Conservation (phyloP, 305 asterid species). For the Coffea humblotiana region DNA sequence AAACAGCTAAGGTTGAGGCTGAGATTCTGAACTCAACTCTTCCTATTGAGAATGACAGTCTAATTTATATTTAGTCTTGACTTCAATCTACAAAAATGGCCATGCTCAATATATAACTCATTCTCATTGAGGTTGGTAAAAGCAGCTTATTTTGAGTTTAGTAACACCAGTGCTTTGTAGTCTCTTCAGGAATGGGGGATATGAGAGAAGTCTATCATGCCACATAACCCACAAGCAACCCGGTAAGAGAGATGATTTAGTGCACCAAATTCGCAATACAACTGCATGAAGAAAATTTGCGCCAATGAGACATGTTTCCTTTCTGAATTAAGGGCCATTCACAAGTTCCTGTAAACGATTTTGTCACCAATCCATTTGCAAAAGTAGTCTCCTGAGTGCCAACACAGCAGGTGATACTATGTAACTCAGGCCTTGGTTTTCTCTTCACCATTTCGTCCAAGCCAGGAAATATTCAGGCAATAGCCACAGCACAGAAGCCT, state of each 20-base stretch:
- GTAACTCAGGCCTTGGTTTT: background rate
- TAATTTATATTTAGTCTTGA: no score
- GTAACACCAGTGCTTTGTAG: background rate
- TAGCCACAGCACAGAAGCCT: background rate
- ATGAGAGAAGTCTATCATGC: background rate
- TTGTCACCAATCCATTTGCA: background rate
- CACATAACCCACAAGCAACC: background rate
- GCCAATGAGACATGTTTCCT: no score
- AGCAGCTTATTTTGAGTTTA: background rate
- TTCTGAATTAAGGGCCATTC: background rate
- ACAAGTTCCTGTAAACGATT: background rate
- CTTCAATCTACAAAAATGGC: no score
- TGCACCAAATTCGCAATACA: no score
- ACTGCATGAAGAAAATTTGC: background rate
- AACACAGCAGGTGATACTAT: background rate
- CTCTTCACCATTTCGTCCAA: background rate
- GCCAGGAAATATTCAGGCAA: background rate
- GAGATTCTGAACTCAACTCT: no score
- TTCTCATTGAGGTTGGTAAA: background rate
- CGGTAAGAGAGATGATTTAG: no score
- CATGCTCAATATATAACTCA: no score
- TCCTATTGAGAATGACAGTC: no score
- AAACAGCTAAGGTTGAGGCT: no score
- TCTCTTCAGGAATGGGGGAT: background rate
- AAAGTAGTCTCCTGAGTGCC: background rate